Conservation (phyloP, 2,329 filamentous ascomycete genomes). For the Cladosporium oxysporum region DNA sequence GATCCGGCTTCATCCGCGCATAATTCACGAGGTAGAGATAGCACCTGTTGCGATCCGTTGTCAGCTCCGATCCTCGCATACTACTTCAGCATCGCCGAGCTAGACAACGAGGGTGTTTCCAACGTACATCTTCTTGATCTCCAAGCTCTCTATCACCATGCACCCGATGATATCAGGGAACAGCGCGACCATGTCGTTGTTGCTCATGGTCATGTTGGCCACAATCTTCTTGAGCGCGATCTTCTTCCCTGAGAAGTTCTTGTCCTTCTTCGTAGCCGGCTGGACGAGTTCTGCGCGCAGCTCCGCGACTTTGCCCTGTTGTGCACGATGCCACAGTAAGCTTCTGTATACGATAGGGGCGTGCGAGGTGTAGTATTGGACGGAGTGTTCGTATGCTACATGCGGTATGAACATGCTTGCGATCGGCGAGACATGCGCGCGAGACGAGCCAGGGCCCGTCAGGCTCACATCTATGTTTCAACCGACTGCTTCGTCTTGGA, state of each 20-base stretch:
- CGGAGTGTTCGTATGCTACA: conserved; percentile 32
- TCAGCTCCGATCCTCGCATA: conserved; percentile 33
- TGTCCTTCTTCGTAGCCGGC: conserved; percentile 89
- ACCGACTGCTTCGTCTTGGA: neutral
- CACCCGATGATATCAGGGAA: conserved; percentile 94
- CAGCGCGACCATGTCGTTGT: conserved; percentile 97
- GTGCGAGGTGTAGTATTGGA: conserved; percentile 36
- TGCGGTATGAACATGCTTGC: conserved; percentile 42
- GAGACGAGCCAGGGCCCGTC: neutral
- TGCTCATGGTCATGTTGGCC: conserved; percentile 99
- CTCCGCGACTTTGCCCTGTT: conserved; percentile 98
- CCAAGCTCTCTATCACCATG: conserved; percentile 91
- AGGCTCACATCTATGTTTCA: conserved; percentile 13
- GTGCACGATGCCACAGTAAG: conserved; percentile 49
- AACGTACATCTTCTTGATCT: conserved; percentile 99
- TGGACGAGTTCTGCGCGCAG: conserved; percentile 77
- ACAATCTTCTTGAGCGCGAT: conserved; percentile 99
- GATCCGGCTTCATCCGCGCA: conserved; percentile 87
- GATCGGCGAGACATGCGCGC: neutral
- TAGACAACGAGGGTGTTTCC: neutral
- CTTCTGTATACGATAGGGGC: conserved; percentile 28
- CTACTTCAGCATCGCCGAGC: neutral
- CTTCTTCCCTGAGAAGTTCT: conserved; percentile 93
- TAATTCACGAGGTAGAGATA: conserved; percentile 98
- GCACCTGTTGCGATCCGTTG: conserved; percentile 63